phyloP scores from a whole-genome alignment of 371 early-diverging fungal genomes.

The Rhizopus delemar region DNA sequence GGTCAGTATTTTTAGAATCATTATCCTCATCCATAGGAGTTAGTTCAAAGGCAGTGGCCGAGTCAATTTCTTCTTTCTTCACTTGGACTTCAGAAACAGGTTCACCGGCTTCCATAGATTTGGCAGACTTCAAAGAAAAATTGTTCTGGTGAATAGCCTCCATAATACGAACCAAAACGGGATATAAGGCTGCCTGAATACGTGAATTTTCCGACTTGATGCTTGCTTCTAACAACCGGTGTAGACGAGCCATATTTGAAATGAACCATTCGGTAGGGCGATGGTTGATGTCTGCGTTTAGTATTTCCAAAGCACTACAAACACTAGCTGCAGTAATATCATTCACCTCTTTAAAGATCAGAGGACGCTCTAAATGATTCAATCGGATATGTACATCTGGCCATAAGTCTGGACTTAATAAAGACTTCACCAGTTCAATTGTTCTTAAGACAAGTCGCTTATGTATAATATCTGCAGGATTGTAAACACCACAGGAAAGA shows the following conservation, averaged over 20 bases:
- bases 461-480: conserved; percentile 51
- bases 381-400: conserved; percentile 62
- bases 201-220: conserved; percentile 66
- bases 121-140: not conserved
- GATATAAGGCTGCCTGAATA: conserved; percentile 64
- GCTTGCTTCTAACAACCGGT: conserved; percentile 70
- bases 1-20: conserved; percentile 7
- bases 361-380: conserved; percentile 47
- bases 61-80: not conserved
- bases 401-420: conserved; percentile 62
- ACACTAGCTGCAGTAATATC: conserved; percentile 46
- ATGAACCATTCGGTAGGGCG: conserved; percentile 70
- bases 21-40: conserved; percentile 1
- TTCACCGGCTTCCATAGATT: not conserved
- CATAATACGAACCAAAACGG: conserved; percentile 65
- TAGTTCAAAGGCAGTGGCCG: not conserved
- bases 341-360: conserved; percentile 41
- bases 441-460: conserved; percentile 63
- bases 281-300: conserved; percentile 63
- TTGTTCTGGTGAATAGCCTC: conserved; percentile 49
- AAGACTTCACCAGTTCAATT: conserved; percentile 61
- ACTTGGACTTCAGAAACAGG: not conserved
- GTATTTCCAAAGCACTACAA: conserved; percentile 69
- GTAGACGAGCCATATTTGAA: conserved; percentile 65
- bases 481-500: conserved; percentile 68